Percentiles rank a stretch among this genome's conserved stretches.
Conservation (phyloP, 75 land plant species). For the Cunninghamia lanceolata region DNA sequence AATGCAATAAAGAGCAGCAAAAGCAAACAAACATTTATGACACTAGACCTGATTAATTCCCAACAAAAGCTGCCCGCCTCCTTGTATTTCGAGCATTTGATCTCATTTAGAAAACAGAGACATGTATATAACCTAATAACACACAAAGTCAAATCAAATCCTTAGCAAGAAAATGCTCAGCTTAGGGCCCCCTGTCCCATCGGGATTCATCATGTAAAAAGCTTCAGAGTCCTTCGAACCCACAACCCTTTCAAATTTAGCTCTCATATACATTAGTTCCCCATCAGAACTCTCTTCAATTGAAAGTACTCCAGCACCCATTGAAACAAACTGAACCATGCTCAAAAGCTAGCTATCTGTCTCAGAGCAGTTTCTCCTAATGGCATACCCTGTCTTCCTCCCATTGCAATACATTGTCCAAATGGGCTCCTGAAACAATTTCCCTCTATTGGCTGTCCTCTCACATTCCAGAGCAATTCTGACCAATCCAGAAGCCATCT, state of each 20-base stretch:
- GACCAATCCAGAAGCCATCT: slow-evolving; percentile 80
- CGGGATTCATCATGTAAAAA: too few species aligned
- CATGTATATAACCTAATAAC: too few species aligned
- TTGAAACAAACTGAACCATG: too few species aligned
- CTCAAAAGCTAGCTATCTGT: too few species aligned
- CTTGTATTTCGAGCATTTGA: not conserved
- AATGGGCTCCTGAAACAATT: slow-evolving; percentile 61
- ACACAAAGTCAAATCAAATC: slow-evolving; percentile 12
- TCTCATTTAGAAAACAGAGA: too few species aligned
- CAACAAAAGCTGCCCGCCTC: not conserved
- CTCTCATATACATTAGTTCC: too few species aligned
- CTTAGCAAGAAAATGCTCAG: slow-evolving; percentile 78
- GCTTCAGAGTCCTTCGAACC: too few species aligned
- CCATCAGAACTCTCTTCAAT: too few species aligned
- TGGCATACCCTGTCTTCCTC: slow-evolving; percentile 73
- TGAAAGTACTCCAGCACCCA: too few species aligned
- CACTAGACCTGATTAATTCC: not conserved
- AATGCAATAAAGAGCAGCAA: not conserved
- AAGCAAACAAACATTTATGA: not conserved
- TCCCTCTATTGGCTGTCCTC: too few species aligned
- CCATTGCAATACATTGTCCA: slow-evolving; percentile 94
- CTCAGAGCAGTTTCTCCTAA: slow-evolving; percentile 47
- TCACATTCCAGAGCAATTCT: slow-evolving; percentile 68
- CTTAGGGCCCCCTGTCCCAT: slow-evolving; percentile 58
- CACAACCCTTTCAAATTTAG: too few species aligned